Percentiles rank a stretch among this genome's conserved stretches.
Evolutionary conservation across 1,284 basidiomycete genomes (phyloP).

Genomic region (Apiotrichum mycotoxinovorans): DNA sequence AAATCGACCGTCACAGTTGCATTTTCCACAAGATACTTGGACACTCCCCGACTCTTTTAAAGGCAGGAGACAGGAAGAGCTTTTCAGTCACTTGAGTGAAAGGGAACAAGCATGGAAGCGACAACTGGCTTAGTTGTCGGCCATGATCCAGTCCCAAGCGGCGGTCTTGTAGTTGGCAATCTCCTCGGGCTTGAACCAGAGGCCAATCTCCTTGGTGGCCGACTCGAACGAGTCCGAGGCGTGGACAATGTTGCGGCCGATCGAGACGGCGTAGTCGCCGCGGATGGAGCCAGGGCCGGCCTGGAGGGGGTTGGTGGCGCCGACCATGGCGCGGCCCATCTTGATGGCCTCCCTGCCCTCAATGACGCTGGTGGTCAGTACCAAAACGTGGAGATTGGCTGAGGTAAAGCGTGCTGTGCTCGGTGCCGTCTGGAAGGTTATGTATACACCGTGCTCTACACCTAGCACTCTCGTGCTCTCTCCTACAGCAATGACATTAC

Average conservation of each 20-base stretch:
- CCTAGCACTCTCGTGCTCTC: too few relatives aligned
- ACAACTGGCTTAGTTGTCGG: constrained; percentile 18
- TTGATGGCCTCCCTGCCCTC: constrained; percentile 47
- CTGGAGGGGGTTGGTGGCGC: constrained; percentile 46
- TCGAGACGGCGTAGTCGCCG: constrained; percentile 46
- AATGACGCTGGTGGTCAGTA: constrained; percentile 45
- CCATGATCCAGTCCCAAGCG: constrained; percentile 20
- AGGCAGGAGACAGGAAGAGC: background rate
- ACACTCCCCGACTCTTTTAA: background rate
- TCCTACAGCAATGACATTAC: too few relatives aligned
- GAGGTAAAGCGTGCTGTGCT: too few relatives aligned
- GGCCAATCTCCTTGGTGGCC: constrained; percentile 54
- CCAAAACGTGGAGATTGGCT: too few relatives aligned
- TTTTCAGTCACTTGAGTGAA: background rate
- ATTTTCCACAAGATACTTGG: background rate
- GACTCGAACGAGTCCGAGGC: constrained; percentile 53
- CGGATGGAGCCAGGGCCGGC: constrained; percentile 40
- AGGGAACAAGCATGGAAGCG: too few relatives aligned
- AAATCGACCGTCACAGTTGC: background rate
- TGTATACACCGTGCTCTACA: too few relatives aligned
- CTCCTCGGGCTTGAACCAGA: constrained; percentile 52
- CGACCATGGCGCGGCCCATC: constrained; percentile 46
- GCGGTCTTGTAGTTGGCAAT: constrained; percentile 47
- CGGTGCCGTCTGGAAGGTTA: too few relatives aligned
- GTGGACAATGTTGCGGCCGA: constrained; percentile 27